Evolutionary conservation across 768 basidiomycete species (phyloP).

Genomic region (Serendipita sp.): DNA sequence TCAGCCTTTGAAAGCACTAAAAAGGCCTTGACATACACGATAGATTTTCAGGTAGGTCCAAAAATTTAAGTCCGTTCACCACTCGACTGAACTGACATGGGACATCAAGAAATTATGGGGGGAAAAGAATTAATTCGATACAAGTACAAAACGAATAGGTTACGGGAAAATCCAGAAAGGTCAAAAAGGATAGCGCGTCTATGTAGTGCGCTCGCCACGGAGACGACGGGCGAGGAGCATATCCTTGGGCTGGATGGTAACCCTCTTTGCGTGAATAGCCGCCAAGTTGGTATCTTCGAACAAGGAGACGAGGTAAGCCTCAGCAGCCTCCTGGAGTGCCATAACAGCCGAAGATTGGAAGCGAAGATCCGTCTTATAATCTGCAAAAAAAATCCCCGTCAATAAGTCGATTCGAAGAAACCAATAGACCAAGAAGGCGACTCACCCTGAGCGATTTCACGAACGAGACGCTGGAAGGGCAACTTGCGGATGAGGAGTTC

Average conservation of each 20-base stretch:
- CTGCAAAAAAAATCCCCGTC: neutral
- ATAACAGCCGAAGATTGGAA: conserved; percentile 35
- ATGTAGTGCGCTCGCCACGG: conserved; percentile 38
- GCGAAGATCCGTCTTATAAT: conserved; percentile 31
- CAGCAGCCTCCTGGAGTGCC: conserved; percentile 36
- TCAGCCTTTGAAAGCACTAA: too few species aligned
- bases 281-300: conserved; percentile 29
- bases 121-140: too few species aligned
- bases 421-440: neutral
- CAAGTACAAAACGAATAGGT: too few species aligned
- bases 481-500: conserved; percentile 47
- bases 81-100: too few species aligned
- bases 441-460: conserved; percentile 55
- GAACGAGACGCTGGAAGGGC: conserved; percentile 57
- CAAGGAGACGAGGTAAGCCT: conserved; percentile 35
- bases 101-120: too few species aligned
- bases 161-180: too few species aligned
- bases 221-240: conserved; percentile 53
- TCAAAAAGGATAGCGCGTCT: neutral
- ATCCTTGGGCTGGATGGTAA: conserved; percentile 57
- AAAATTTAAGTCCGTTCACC: too few species aligned
- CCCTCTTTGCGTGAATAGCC: conserved; percentile 17
- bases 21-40: too few species aligned
- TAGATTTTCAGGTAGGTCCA: too few species aligned
- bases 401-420: neutral